Base-by-base conservation (phyloP, 2,329 filamentous ascomycete species). In the Dothiorella sarmentorum region DNA sequence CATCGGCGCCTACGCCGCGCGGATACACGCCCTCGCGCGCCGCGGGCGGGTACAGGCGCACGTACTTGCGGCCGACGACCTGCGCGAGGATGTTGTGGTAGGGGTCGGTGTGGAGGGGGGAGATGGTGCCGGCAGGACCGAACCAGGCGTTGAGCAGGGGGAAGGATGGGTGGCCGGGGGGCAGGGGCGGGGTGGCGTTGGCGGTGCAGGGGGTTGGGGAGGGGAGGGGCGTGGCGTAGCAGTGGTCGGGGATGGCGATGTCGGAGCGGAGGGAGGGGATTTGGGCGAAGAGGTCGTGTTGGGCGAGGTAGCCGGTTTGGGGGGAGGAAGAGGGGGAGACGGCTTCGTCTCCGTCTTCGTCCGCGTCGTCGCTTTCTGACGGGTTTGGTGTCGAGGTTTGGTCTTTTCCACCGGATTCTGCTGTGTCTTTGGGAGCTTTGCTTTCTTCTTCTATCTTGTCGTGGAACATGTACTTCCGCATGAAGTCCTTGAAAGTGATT, bases 21-120 rank as follows among this genome's bases (percentile, higher is more conserved):
- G 90, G 85, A 57, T 85, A 82, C 68, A 96, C 73, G 3, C 71
- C 75, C 4, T 82, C 85, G 22, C 70, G 59, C 43, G 86, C 80
- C 15, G 72, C 71, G 0, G 93, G 92, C 0, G 87, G 80, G 71
- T 97, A 97, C 2, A 97, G 78, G 1, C 94, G 82, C n/a, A 97
- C 77, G 71, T 97, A 97, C 73, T 99, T 99, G 59, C 83, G 80
- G 0, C 94, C 94, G 0, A 96, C 89, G 0, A 95, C 89, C 72
- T 97, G 94, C 22, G 87, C 87, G 4, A 97, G 82, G 47, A 97
- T 84, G 68, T 97, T 97, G 69, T 97, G 90, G 71, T 97, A 95
- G 1, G 89, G 90, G 68, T 97, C 94, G 1, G 91, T 95, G 72
- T 99, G 94, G 0, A 97, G 78, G 1, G 94, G 94, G 0, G 91